Percentiles rank a stretch among this genome's conserved stretches.
phyloP scores from a whole-genome alignment of 176 grass and related monocot species.

The Cenchrus purpureus region DNA sequence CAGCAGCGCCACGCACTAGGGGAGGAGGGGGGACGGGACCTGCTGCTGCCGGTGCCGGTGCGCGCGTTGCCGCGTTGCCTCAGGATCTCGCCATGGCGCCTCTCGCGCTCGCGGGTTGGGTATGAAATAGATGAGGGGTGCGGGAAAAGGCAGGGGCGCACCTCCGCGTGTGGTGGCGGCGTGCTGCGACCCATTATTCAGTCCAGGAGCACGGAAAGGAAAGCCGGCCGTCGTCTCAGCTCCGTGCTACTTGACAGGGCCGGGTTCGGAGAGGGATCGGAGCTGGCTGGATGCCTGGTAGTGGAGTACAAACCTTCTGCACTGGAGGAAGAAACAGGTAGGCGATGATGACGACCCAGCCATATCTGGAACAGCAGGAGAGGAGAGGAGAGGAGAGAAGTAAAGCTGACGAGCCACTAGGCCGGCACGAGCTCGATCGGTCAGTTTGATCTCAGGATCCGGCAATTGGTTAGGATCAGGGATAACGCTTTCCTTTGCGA shows the following conservation, averaged over 20 bases:
- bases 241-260: constrained; percentile 1
- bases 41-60: background rate
- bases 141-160: constrained; percentile 14
- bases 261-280: background rate
- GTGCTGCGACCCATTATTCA: constrained; percentile 33
- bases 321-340: constrained; percentile 30
- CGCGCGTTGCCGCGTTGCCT: constrained; percentile 5
- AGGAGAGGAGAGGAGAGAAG: too few relatives aligned
- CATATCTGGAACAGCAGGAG: constrained; percentile 29
- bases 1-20: constrained; percentile 52
- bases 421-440: constrained; percentile 15
- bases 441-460: background rate
- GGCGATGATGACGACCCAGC: background rate
- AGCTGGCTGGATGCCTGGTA: background rate
- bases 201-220: background rate
- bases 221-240: background rate
- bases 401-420: background rate
- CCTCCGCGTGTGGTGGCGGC: background rate
- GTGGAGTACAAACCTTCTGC: constrained; percentile 51
- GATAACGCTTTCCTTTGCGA: constrained; percentile 4
- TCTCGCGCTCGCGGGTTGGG: constrained; percentile 5
- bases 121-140: background rate
- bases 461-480: background rate
- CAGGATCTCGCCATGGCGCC: background rate
- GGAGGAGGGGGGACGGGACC: background rate